Evolutionary conservation across 257 asterid species (phyloP), one percentile per base, ranked within the genome.

Genomic region (Rubia yunnanensis): DNA sequence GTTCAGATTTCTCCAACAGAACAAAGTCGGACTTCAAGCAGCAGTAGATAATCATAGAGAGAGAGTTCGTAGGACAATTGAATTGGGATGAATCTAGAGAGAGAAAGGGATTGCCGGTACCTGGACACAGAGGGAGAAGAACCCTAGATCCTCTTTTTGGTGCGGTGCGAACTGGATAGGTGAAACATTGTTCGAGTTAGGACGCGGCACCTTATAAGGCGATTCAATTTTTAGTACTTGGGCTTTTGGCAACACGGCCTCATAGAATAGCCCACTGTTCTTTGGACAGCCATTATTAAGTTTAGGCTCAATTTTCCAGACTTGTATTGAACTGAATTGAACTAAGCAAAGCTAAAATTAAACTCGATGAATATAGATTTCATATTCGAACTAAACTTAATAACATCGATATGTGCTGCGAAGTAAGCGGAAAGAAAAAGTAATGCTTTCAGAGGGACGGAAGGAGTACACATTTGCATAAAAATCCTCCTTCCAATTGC

Each of bases 91-190:
- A 8, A 7, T 1, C 13, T 24, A 34, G 36, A 5, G 54, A 20
- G 2, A 18, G 15, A 10, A 46, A 20, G 48, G 23, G 13, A 41
- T 10, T 57, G 41, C 0, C 14, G 41, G 28, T 30, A 70, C 79
- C 79, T 66, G 76, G 20, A 52, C 62, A 54, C 7, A 27, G 72
- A 48, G 54, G 17, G 54, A 55, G 48, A 34, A 10, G 66, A 75
- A 75, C 79, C 79, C 79, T 75, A 75, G 70, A 35, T 52, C 48
- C 61, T 65, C 27, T n/a, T 18, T 71, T 64, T 0, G 5, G 14
- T 54, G 39, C 48, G 27, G 6, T 2, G 64, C 18, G 48, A 24
- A 60, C 46, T n/a, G 49, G 46, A 60, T 60, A 32, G 38, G 5
- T 10, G 1, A 28, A 31, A 60, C 18, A 24, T 18, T 15, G 52